Conservation (phyloP, 2,329 filamentous ascomycete species). For the Cyclaneusma minus region DNA sequence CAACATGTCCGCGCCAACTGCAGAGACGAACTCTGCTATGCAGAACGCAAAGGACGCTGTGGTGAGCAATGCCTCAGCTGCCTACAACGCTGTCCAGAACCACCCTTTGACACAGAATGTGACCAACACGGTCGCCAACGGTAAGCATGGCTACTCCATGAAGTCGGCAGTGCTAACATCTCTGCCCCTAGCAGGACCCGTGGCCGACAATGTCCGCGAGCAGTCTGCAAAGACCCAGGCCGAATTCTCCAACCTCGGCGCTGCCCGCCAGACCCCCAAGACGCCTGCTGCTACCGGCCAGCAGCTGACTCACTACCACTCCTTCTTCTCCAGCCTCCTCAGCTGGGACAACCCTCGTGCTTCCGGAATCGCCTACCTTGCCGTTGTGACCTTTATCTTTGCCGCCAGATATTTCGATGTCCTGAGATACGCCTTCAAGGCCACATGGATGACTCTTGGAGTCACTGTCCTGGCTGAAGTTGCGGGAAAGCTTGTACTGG, state of each 20-base stretch:
- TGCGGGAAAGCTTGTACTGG: constrained; percentile 43
- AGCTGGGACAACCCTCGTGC: constrained; percentile 55
- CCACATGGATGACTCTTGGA: constrained; percentile 46
- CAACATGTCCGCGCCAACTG: too few relatives aligned
- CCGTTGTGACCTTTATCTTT: constrained; percentile 43
- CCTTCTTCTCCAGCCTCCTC: constrained; percentile 52
- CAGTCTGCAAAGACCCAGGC: constrained; percentile 36
- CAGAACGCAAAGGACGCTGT: too few relatives aligned
- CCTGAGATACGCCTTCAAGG: constrained; percentile 47
- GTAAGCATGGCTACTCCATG: constrained; percentile 8
- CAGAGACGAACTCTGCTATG: too few relatives aligned
- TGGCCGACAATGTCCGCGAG: constrained; percentile 42
- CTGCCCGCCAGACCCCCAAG: constrained; percentile 36
- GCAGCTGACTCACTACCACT: constrained; percentile 54
- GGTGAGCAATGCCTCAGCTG: constrained; percentile 16
- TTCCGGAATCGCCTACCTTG: constrained; percentile 47
- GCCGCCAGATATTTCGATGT: constrained; percentile 50
- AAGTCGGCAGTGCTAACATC: constrained; percentile 8
- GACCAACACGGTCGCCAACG: constrained; percentile 9
- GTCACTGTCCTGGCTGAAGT: constrained; percentile 45
- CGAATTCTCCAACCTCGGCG: constrained; percentile 43
- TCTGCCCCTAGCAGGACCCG: constrained; percentile 28
- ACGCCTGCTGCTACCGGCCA: constrained; percentile 42
- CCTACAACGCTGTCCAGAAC: constrained; percentile 16
- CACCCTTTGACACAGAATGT: constrained; percentile 18